Conservation (phyloP, 371 early-diverging fungal genomes). For the Blakeslea trispora region DNA sequence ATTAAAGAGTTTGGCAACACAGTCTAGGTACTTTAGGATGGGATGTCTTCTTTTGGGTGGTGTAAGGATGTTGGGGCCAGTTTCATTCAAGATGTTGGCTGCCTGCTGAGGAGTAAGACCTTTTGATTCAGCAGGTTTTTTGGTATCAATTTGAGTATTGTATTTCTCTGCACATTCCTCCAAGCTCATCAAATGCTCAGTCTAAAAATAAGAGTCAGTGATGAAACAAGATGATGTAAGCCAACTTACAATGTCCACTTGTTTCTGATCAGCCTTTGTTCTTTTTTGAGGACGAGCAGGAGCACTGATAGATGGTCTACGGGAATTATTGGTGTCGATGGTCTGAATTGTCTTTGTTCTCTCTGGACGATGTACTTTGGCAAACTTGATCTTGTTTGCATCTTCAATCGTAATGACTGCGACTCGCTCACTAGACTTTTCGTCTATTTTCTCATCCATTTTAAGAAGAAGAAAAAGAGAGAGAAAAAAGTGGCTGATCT, state of each 20-base stretch:
- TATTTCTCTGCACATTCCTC: slow-evolving; percentile 69
- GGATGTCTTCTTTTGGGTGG: slow-evolving; percentile 85
- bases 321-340: slow-evolving; percentile 22
- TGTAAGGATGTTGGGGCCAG: slow-evolving; percentile 85
- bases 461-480: not conserved
- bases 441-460: slow-evolving; percentile 11
- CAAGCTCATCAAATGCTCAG: slow-evolving; percentile 77
- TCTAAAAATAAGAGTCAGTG: no score
- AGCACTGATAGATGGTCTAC: slow-evolving; percentile 37
- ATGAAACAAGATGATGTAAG: not conserved
- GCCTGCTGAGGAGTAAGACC: slow-evolving; percentile 75
- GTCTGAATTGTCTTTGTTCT: slow-evolving; percentile 32
- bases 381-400: slow-evolving; percentile 29
- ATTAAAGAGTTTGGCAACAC: slow-evolving; percentile 81
- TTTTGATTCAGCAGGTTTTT: slow-evolving; percentile 62
- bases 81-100: slow-evolving; percentile 53
- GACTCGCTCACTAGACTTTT: no score
- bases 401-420: slow-evolving; percentile 16
- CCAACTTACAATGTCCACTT: slow-evolving; percentile 42
- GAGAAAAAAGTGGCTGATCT: not conserved
- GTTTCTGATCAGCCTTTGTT: slow-evolving; percentile 17
- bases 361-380: slow-evolving; percentile 29
- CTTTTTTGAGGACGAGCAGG: slow-evolving; percentile 27
- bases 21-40: slow-evolving; percentile 72
- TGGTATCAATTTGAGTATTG: slow-evolving; percentile 53